phyloP scores from a whole-genome alignment of 768 basidiomycete species.

The Suillus sp. region DNA sequence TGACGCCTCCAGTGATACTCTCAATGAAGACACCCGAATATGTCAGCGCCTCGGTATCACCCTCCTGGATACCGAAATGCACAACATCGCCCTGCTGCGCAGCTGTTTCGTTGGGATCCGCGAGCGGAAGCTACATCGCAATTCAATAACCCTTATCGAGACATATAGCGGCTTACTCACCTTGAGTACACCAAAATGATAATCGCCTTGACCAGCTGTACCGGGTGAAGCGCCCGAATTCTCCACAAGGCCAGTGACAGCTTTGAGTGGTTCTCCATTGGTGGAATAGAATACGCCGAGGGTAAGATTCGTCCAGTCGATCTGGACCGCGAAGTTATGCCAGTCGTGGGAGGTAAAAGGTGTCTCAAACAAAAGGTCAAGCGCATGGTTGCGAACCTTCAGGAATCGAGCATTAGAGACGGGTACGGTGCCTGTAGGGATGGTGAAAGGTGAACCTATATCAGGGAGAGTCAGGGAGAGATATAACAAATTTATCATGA shows the following conservation, averaged over 20 bases:
- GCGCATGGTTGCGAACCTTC: slow-evolving; percentile 58
- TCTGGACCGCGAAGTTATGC: slow-evolving; percentile 63
- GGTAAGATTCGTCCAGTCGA: slow-evolving; percentile 56
- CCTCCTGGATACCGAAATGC: slow-evolving; percentile 61
- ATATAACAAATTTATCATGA: background rate
- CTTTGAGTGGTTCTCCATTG: slow-evolving; percentile 38
- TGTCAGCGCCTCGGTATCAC: slow-evolving; percentile 51
- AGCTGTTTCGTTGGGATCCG: slow-evolving; percentile 46
- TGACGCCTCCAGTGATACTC: slow-evolving; percentile 39
- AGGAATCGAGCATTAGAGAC: slow-evolving; percentile 46
- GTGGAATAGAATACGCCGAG: slow-evolving; percentile 54
- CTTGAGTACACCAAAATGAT: slow-evolving; percentile 64
- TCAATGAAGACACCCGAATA: slow-evolving; percentile 65
- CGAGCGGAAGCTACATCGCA: slow-evolving; percentile 50
- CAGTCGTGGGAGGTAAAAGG: slow-evolving; percentile 46
- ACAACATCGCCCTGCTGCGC: slow-evolving; percentile 56
- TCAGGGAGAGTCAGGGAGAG: background rate
- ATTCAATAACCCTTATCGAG: background rate
- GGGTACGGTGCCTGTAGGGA: slow-evolving; percentile 48
- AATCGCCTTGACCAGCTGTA: slow-evolving; percentile 54
- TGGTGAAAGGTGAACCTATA: slow-evolving; percentile 58
- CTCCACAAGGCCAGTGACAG: slow-evolving; percentile 44
- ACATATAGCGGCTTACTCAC: slow-evolving; percentile 31
- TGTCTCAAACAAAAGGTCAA: slow-evolving; percentile 50
- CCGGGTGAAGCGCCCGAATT: slow-evolving; percentile 46